Evolutionary conservation across 192 early-diverging fungal genomes (phyloP).

Genomic region (Linnemannia schmuckeri): DNA sequence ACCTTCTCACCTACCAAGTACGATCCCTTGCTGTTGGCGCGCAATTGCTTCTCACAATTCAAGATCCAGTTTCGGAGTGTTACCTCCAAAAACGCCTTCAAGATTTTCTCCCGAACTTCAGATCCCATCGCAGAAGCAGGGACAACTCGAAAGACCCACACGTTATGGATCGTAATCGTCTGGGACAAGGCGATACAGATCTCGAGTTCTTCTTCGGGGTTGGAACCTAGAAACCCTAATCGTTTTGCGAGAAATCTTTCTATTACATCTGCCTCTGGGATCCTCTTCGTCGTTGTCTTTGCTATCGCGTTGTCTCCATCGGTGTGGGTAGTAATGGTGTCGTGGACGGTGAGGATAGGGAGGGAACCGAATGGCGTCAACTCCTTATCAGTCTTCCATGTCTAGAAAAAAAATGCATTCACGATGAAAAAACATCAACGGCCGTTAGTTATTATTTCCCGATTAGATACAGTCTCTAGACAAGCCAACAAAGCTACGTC

Average conservation of each 20-base stretch:
- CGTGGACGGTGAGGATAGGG: constrained; percentile 57
- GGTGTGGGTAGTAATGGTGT: constrained; percentile 13
- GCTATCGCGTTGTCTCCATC: constrained; percentile 17
- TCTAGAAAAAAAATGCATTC: constrained; percentile 7
- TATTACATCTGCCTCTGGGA: constrained; percentile 43
- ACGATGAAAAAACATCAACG: not conserved
- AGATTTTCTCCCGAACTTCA: constrained; percentile 10
- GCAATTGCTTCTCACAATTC: constrained; percentile 58
- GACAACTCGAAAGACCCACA: constrained; percentile 39
- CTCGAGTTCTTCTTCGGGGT: constrained; percentile 25
- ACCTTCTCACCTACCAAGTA: constrained; percentile 62
- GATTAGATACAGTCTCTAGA: not conserved
- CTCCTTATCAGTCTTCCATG: constrained; percentile 57
- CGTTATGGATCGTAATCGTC: constrained; percentile 34
- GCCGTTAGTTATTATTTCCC: not conserved
- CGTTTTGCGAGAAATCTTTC: constrained; percentile 31
- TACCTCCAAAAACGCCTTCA: constrained; percentile 14
- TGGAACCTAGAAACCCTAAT: constrained; percentile 31
- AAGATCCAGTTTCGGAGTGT: constrained; percentile 19
- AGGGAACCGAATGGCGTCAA: constrained; percentile 61
- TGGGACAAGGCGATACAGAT: constrained; percentile 30
- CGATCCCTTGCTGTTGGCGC: constrained; percentile 11
- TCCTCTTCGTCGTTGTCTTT: not conserved
- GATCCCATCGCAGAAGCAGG: not conserved
- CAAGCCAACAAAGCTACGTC: not conserved